Base-by-base conservation (phyloP, 345 rosid genomes). In the Cardamine chenopodiifolia region DNA sequence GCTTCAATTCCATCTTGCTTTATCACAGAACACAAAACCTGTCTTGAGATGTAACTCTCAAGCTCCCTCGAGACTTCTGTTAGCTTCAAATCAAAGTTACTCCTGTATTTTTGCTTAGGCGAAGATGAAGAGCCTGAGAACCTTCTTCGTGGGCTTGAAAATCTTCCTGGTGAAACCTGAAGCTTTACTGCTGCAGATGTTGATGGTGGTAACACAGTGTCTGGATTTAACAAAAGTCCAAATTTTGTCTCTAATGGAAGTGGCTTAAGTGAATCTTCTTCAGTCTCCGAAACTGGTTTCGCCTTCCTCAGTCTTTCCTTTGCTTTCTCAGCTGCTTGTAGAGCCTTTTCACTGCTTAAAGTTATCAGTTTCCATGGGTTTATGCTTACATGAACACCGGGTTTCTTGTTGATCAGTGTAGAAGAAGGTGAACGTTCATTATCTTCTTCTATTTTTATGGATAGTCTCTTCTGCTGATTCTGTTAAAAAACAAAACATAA, bases 241-340 rank as follows among this genome's bases (percentile, higher is more conserved):
- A 80, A 68, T 81, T 89, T 92, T 3, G 89, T 90, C 86, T 94
- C 98, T 45, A 75, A 29, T 3, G 99, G 97, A 53, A 92, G 84
- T 64, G 97, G 96, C 81, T 85, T 88, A 42, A 91, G 62, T 29
- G 93, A 68, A 75, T 85, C 87, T 54, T 74, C 73, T 68, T 56
- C 79, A 3, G 86, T 80, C 19, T 25, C 77, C 0, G 60, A 34
- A 37, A 71, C 69, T 18, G 84, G 76, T 40, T 81, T 95, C 23
- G 85, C 74, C 49, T 82, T 90, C 85, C 82, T 63, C 23, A 90
- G 85, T 83, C 89, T 85, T 78, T 86, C 97, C 73, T 79, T 88
- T 50, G 99, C 97, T 81, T 82, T 95, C 73, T 95, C 99, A 19
- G 99, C 99, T 48, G 97, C 97, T 66, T 82, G 78, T 64, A 92